Conservation (phyloP, 202 grass and related monocot genomes). For the Hordeum pubiflorum region DNA sequence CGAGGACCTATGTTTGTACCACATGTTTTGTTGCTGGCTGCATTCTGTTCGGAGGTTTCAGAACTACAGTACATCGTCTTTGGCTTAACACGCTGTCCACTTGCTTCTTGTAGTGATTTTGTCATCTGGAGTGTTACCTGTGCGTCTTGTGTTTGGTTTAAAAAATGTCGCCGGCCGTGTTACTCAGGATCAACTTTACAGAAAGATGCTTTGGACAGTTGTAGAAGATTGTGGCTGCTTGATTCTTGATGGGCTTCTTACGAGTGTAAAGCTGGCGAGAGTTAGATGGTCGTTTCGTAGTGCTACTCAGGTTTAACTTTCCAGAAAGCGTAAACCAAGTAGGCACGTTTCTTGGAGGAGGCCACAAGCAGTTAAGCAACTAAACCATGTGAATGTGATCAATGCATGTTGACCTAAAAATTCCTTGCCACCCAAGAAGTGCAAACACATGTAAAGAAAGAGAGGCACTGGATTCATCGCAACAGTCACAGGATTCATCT, state of each 20-base stretch:
- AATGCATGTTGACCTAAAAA: too few species aligned
- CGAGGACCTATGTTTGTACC: neutral
- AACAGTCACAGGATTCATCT: too few species aligned
- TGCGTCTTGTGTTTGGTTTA: neutral
- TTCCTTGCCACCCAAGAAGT: too few species aligned
- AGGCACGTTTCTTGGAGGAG: neutral
- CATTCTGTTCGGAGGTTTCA: conserved; percentile 2
- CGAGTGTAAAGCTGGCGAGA: neutral
- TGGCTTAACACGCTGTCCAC: neutral
- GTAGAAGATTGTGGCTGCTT: neutral
- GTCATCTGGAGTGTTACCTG: neutral
- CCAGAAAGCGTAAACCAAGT: neutral
- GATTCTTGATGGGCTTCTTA: neutral
- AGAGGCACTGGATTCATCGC: too few species aligned
- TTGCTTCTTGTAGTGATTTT: neutral
- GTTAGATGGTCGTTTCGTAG: neutral
- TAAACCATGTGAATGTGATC: too few species aligned
- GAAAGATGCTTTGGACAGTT: neutral
- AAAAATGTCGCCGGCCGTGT: neutral
- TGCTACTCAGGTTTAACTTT: too few species aligned
- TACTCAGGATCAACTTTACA: neutral
- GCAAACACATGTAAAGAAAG: too few species aligned
- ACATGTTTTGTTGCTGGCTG: conserved; percentile 11
- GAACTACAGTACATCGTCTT: neutral
- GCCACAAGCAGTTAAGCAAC: neutral